Conservation (phyloP, 495 filamentous ascomycete genomes). For the Xylaria palmicola region DNA sequence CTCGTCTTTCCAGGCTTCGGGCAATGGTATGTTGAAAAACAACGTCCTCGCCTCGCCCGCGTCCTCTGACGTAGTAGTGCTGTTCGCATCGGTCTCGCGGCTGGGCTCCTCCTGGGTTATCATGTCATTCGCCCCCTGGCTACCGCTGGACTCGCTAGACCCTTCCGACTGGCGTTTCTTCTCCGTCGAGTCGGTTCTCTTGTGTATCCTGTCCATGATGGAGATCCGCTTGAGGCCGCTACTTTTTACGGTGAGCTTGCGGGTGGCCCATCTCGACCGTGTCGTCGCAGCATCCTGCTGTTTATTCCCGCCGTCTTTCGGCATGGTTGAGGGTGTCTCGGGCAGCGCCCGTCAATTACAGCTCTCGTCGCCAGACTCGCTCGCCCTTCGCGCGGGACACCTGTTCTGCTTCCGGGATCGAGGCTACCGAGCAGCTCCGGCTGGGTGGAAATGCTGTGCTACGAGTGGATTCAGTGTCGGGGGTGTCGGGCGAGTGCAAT, state of each 20-base stretch:
- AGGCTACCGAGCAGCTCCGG: neutral
- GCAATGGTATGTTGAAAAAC: conserved; percentile 86
- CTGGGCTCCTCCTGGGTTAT: conserved; percentile 29
- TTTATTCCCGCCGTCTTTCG: conserved; percentile 39
- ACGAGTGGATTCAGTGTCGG: neutral
- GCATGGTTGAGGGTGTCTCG: conserved; percentile 45
- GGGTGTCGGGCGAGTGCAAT: neutral
- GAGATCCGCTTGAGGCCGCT: conserved; percentile 78
- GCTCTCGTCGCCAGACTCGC: conserved; percentile 41
- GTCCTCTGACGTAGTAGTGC: conserved; percentile 24
- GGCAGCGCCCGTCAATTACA: conserved; percentile 52
- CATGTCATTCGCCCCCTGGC: conserved; percentile 39
- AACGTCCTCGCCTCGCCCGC: conserved; percentile 47
- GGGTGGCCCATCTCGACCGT: conserved; percentile 91
- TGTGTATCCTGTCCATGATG: conserved; percentile 75
- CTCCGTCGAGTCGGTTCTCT: conserved; percentile 60
- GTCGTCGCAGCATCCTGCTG: conserved; percentile 49
- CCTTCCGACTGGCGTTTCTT: conserved; percentile 68
- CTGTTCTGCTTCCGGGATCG: neutral
- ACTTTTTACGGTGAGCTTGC: conserved; percentile 69
- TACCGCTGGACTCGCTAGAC: conserved; percentile 40
- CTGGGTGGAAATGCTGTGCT: neutral
- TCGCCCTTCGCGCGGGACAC: neutral
- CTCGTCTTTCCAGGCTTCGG: conserved; percentile 75
- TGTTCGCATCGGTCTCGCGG: conserved; percentile 21